A percentile compares a stretch with the other conserved stretches of the same genome.
Conservation (phyloP, 352 stramenopile species). For the Achlya hypogyna region DNA sequence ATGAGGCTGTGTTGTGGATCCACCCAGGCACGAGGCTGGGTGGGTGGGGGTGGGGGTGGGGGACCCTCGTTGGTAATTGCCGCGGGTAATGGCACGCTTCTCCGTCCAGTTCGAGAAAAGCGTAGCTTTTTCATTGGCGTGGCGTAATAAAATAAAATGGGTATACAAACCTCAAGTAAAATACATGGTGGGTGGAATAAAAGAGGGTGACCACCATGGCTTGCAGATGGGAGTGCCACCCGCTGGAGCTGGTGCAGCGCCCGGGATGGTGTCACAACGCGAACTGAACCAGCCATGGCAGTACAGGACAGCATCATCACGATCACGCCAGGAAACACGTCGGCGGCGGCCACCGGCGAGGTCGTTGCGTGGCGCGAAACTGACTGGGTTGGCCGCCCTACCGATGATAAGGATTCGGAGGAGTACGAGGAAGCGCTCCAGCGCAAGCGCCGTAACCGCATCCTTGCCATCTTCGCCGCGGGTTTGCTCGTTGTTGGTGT, state of each 20-base stretch:
- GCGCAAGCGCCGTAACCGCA: conserved; percentile 11
- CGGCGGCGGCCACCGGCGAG: background rate
- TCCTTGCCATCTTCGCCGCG: conserved; percentile 4
- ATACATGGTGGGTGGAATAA: too few species aligned
- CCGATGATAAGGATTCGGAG: conserved; percentile 16
- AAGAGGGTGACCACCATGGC: too few species aligned
- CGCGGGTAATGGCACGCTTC: background rate
- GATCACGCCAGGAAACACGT: conserved; percentile 13
- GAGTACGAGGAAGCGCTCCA: conserved; percentile 16
- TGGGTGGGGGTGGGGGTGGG: too few species aligned
- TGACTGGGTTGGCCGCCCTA: conserved; percentile 3
- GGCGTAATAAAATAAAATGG: too few species aligned
- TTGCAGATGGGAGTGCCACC: background rate
- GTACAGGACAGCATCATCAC: conserved; percentile 20
- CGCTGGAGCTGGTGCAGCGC: background rate
- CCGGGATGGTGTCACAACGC: background rate
- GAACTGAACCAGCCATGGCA: conserved; percentile 1
- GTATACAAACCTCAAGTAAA: background rate
- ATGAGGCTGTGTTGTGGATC: too few species aligned
- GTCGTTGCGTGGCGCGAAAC: conserved; percentile 8
- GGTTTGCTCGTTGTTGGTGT: conserved; percentile 10
- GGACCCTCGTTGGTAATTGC: background rate
- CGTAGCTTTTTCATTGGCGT: conserved; percentile 6
- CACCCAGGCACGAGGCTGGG: too few species aligned
- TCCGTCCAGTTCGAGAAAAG: conserved; percentile 1